phyloP scores from a whole-genome alignment of 148 eudicot species.

The Fagopyrum esculentum region DNA sequence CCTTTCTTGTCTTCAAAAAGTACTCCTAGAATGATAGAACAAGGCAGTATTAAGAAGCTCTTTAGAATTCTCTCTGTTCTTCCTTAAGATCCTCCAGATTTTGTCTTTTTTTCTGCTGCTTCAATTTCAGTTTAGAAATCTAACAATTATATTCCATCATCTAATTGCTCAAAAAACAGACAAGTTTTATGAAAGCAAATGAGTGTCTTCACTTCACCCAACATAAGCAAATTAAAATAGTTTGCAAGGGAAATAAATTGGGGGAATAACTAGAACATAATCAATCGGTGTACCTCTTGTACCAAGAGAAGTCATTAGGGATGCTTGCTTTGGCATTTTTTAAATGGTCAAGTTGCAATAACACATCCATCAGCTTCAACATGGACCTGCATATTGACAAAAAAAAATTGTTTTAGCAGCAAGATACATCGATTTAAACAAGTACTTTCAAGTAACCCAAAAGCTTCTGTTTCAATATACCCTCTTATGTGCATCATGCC shows the following conservation, averaged over 20 bases:
- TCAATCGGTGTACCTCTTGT: slow-evolving; percentile 66
- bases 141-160: background rate
- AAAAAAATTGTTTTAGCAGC: background rate
- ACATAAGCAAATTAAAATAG: background rate
- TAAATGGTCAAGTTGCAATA: slow-evolving; percentile 95
- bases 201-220: background rate
- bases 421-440: background rate
- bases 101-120: too few relatives aligned
- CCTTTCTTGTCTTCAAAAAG: too few relatives aligned
- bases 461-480: background rate
- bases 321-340: slow-evolving; percentile 99
- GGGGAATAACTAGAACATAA: slow-evolving; percentile 4
- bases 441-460: slow-evolving; percentile 1
- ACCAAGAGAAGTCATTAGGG: slow-evolving; percentile 99
- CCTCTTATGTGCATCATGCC: background rate
- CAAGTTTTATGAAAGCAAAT: background rate
- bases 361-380: slow-evolving; percentile 91
- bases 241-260: background rate
- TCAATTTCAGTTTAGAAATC: too few relatives aligned
- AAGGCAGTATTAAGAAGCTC: too few relatives aligned
- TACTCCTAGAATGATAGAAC: too few relatives aligned
- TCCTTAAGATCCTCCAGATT: too few relatives aligned
- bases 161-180: background rate
- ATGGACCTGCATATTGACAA: slow-evolving; percentile 64
- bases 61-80: too few relatives aligned